A percentile compares a stretch with the other conserved stretches of the same genome.
Conservation (phyloP, 2,329 filamentous ascomycete species). For the Cladosporium sp. region DNA sequence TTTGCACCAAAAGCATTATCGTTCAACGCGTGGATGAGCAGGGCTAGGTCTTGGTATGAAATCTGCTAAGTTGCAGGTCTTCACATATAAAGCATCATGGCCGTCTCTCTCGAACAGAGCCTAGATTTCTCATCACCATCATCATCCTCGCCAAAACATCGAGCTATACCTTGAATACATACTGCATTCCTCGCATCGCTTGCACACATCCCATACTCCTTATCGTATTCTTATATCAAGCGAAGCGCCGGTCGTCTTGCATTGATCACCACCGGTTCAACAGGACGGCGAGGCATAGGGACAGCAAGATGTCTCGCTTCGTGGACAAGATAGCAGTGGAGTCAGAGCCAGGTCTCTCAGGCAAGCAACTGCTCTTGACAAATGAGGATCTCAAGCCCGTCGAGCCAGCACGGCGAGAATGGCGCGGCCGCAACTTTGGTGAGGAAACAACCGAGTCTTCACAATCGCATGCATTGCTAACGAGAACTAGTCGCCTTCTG, state of each 20-base stretch:
- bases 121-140: not conserved
- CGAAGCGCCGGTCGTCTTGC: not conserved
- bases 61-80: not conserved
- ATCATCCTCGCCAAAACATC: not conserved
- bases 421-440: constrained; percentile 76
- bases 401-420: constrained; percentile 73
- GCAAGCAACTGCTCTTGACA: constrained; percentile 77
- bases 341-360: constrained; percentile 70
- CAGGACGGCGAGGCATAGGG: constrained; percentile 39
- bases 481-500: constrained; percentile 61
- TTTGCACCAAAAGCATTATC: constrained; percentile 1
- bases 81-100: not conserved
- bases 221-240: not conserved
- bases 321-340: constrained; percentile 64
- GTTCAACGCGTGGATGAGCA: not conserved
- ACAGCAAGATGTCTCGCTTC: constrained; percentile 32
- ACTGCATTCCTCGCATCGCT: not conserved
- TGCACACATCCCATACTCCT: not conserved
- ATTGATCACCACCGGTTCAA: not conserved
- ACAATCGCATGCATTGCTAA: not conserved
- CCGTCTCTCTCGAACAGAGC: not conserved
- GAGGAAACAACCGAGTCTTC: not conserved
- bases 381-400: constrained; percentile 59
- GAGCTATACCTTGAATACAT: not conserved
- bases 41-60: not conserved